Evolutionary conservation across 768 basidiomycete genomes (phyloP).

Genomic region (Chalciporus piperatus): DNA sequence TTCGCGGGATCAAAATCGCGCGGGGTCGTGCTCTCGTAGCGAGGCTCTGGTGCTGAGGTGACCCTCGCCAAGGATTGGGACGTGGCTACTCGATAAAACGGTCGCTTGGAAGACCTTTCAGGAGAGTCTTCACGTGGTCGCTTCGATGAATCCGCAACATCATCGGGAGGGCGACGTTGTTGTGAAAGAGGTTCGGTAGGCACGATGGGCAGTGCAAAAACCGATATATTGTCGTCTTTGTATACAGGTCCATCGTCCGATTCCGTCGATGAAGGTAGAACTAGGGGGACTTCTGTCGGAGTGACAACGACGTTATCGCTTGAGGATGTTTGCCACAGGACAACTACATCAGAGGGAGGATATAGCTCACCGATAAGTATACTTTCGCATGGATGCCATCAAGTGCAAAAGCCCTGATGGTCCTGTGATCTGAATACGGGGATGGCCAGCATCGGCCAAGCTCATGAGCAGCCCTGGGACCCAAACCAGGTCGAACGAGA

Average conservation of each 20-base stretch:
- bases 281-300: slow-evolving; percentile 41
- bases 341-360: background rate
- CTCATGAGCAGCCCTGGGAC: slow-evolving; percentile 71
- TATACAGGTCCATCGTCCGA: slow-evolving; percentile 44
- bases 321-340: background rate
- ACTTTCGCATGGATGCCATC: slow-evolving; percentile 67
- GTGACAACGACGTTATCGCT: slow-evolving; percentile 54
- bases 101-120: slow-evolving; percentile 37
- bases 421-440: slow-evolving; percentile 60
- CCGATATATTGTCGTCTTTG: slow-evolving; percentile 59
- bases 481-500: background rate
- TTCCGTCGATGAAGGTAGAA: slow-evolving; percentile 10
- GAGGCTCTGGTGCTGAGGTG: background rate
- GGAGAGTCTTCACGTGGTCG: slow-evolving; percentile 45
- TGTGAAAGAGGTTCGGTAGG: slow-evolving; percentile 7
- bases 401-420: slow-evolving; percentile 72
- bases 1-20: slow-evolving; percentile 28
- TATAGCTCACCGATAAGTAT: slow-evolving; percentile 54
- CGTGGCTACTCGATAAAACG: background rate
- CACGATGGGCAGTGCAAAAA: slow-evolving; percentile 60
- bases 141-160: slow-evolving; percentile 24
- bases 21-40: slow-evolving; percentile 24
- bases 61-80: background rate
- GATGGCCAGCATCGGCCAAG: slow-evolving; percentile 66
- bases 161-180: background rate